phyloP scores from a whole-genome alignment of 176 grass and related monocot genomes.

The Rhipidocladum racemiflorum region DNA sequence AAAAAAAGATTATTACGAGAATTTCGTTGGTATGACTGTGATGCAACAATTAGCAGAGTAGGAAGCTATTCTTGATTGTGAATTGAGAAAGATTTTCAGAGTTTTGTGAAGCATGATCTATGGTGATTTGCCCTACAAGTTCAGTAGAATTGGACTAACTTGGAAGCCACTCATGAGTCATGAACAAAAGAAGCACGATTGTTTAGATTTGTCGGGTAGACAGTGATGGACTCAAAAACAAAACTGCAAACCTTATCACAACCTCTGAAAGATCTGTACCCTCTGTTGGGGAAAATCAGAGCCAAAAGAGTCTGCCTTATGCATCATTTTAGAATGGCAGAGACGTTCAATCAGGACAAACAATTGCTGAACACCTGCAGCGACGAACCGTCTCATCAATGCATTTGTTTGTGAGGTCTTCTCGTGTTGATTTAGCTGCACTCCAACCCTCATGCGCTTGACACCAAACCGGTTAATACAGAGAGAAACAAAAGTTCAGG shows the following conservation, averaged over 20 bases:
- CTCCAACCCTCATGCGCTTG: too few species aligned
- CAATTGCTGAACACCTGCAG: neutral
- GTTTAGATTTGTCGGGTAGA: neutral
- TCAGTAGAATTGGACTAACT: slow-evolving; percentile 13
- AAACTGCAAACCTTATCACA: neutral
- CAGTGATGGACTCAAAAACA: neutral
- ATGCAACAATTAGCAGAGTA: neutral
- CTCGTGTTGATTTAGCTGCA: too few species aligned
- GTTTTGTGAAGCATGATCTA: neutral
- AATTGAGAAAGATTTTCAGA: neutral
- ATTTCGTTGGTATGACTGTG: neutral
- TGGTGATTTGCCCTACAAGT: slow-evolving; percentile 19
- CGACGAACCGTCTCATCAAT: neutral
- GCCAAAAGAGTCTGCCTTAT: neutral
- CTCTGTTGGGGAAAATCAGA: neutral
- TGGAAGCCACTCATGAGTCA: slow-evolving; percentile 44
- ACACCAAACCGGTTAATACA: neutral
- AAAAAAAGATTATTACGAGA: neutral
- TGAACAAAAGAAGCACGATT: slow-evolving; percentile 7
- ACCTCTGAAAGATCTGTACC: neutral
- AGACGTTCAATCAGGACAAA: neutral
- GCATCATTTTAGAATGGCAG: neutral
- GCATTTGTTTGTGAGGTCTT: neutral
- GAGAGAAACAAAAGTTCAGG: neutral
- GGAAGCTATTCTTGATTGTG: neutral